Conservation (phyloP, 345 rosid genomes). For the Limnanthes douglasii region DNA sequence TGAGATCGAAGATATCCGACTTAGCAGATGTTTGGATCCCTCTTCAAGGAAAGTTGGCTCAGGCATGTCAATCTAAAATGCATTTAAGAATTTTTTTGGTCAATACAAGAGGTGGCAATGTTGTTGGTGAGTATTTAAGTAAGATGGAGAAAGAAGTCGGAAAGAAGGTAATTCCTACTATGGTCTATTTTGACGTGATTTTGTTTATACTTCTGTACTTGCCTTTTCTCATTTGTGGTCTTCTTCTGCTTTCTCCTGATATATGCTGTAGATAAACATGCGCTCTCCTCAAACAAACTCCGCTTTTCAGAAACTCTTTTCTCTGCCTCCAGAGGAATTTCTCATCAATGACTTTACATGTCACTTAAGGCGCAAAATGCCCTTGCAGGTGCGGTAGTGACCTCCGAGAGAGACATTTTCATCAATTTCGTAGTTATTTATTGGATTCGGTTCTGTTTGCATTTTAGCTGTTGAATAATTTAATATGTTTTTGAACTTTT, state of each 20-base stretch:
- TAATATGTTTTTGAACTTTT: no score
- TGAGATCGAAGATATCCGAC: conserved; percentile 70
- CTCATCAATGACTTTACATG: conserved; percentile 96
- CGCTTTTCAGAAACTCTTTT: conserved; percentile 91
- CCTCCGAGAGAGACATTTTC: conserved; percentile 5
- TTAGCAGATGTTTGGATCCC: conserved; percentile 89
- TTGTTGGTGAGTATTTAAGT: conserved; percentile 64
- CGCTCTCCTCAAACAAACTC: conserved; percentile 96
- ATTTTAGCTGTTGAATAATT: no score
- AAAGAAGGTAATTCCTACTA: conserved; percentile 69
- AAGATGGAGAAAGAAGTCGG: conserved; percentile 99
- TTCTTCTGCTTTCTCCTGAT: no score
- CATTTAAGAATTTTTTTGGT: conserved; percentile 80
- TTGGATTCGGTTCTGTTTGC: not conserved
- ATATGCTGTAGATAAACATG: conserved; percentile 53
- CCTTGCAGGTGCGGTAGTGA: conserved; percentile 91
- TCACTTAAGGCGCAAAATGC: conserved; percentile 91
- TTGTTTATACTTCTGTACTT: conserved; percentile 1
- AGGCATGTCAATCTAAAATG: conserved; percentile 91
- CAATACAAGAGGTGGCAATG: conserved; percentile 75
- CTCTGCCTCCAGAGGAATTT: conserved; percentile 91
- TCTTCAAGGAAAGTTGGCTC: conserved; percentile 77
- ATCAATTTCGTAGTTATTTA: not conserved
- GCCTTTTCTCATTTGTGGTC: conserved; percentile 3
- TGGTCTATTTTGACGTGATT: not conserved